phyloP scores from a whole-genome alignment of 306 rosid species.

The Trifolium dubium region DNA sequence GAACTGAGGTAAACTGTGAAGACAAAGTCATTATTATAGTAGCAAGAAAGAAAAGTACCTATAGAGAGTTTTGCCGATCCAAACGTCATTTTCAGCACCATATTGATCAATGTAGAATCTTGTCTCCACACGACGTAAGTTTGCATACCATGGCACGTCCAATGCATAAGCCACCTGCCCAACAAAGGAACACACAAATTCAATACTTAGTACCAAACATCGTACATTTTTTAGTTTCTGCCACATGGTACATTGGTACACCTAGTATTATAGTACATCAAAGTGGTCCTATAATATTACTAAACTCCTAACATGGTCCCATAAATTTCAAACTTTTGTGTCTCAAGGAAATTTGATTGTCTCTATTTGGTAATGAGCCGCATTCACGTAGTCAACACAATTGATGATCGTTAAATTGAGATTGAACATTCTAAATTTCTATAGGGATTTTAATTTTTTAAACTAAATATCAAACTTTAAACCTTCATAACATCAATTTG shows the following conservation, averaged over 20 bases:
- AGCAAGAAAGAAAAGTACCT: slow-evolving; percentile 48
- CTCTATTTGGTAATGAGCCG: too few relatives aligned
- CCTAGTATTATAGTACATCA: background rate
- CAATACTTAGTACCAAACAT: background rate
- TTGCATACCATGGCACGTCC: slow-evolving; percentile 88
- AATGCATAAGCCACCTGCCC: slow-evolving; percentile 74
- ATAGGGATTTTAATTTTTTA: too few relatives aligned
- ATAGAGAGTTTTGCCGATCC: slow-evolving; percentile 98
- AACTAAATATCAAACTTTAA: too few relatives aligned
- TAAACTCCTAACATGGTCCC: slow-evolving; percentile 2
- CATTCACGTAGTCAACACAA: too few relatives aligned
- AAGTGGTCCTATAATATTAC: slow-evolving; percentile 17
- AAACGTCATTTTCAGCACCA: slow-evolving; percentile 76
- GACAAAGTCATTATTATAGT: too few relatives aligned
- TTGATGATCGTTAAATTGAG: too few relatives aligned
- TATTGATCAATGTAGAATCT: slow-evolving; percentile 81
- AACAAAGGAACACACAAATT: background rate
- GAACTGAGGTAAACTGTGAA: too few relatives aligned
- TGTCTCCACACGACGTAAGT: slow-evolving; percentile 75
- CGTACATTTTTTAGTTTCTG: background rate
- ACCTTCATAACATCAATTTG: background rate
- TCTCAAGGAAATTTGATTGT: too few relatives aligned
- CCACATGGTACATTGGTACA: background rate
- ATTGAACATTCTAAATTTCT: too few relatives aligned
- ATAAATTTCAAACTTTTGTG: background rate